Conservation (phyloP, 345 rosid species). For the Populus nigra region DNA sequence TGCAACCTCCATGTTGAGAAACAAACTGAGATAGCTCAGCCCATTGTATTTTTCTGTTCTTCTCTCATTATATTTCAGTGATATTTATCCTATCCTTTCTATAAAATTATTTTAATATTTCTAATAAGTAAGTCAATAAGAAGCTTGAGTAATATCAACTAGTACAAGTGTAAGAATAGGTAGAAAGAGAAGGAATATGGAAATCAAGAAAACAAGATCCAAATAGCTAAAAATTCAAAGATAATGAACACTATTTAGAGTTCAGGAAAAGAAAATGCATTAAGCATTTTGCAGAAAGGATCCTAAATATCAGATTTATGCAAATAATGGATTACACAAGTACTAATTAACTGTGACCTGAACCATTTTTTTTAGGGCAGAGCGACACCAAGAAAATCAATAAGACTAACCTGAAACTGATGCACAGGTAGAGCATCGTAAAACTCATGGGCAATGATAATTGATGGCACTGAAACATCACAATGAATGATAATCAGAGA, state of each 20-base stretch:
- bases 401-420: slow-evolving; percentile 80
- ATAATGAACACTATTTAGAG: not conserved
- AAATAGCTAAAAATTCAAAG: not conserved
- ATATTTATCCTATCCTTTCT: not conserved
- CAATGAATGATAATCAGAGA: slow-evolving; percentile 7
- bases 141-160: too few relatives aligned
- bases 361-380: not conserved
- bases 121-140: not conserved
- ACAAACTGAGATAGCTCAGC: not conserved
- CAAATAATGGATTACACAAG: not conserved
- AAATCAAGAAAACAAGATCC: not conserved
- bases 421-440: slow-evolving; percentile 94
- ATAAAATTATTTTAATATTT: not conserved
- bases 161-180: not conserved
- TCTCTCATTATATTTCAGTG: not conserved
- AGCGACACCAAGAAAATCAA: not conserved
- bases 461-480: slow-evolving; percentile 61
- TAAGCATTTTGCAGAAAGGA: not conserved
- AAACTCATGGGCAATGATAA: slow-evolving; percentile 89
- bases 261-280: not conserved
- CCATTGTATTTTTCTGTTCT: not conserved
- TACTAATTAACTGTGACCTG: not conserved
- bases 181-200: not conserved
- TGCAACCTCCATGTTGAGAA: not conserved
- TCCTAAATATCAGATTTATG: not conserved